Evolutionary conservation across 1,139 yeast genomes (phyloP), one percentile per base, ranked within the genome.

Genomic region (Protomyces macrosporus): DNA sequence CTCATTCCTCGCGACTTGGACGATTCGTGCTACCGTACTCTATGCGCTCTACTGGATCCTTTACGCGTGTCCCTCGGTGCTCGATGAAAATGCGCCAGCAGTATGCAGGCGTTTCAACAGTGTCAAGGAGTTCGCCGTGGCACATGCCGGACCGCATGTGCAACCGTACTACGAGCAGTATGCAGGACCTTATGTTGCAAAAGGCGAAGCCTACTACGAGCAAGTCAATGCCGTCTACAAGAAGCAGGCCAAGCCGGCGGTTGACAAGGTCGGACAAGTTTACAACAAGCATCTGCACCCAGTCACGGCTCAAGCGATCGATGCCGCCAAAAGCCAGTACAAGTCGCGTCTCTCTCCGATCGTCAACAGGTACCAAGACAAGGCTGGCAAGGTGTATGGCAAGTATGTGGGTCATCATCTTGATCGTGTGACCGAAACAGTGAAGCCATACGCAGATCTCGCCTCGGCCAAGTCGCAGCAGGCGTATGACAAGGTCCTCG

Each of bases 161-260:
- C 63, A 54, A 32, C 58, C 63, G 14, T 54, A 60, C 40, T 53
- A 53, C 58, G 58, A 60, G 54, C 54, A 53, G 30, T 60, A 60
- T 42, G 58, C 63, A 3, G 58, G 58, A 12, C 63, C 63, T 10
- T 60, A 60, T 10, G 42, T 60, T 9, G 33, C 50, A 39, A 60
- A 60, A 39, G 63, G 58, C 32, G 45, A 53, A 32, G 54, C 58
- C 32, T 60, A 60, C 50, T 53, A 53, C 40, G 54, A 53, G 5
- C 58, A 60, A 32, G 63, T 39, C 1, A 45, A 60, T 45, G 45
- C 39, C 16, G 14, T 53, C 36, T 60, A 60, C 42, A 16, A 39
- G 7, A 55, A 53, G n/a, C 45, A 53, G 23, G 63, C 48, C n/a
- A 37, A 53, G 51, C 63, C 63, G n/a, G 63, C 51, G 3, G 58